phyloP scores from a whole-genome alignment of 305 asterid species.

The Solanum hybrid region DNA sequence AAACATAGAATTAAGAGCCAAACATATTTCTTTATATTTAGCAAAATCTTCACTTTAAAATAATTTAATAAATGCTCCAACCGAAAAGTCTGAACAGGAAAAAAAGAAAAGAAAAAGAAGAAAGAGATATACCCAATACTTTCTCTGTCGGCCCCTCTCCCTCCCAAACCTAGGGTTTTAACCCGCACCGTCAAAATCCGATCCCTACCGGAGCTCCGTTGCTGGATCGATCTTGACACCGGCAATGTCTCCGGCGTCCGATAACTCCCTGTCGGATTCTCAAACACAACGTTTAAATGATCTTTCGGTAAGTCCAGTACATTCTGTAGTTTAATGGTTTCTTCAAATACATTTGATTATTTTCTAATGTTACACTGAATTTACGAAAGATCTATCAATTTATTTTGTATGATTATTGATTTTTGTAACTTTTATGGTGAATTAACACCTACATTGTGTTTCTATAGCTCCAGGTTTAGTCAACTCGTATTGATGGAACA shows the following conservation, averaged over 20 bases:
- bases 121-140: not conserved
- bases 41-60: not conserved
- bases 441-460: not conserved
- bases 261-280: constrained; percentile 41
- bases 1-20: not conserved
- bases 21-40: not conserved
- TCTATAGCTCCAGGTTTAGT: not conserved
- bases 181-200: constrained; percentile 29
- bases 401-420: not conserved
- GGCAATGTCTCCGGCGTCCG: constrained; percentile 67
- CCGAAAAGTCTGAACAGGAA: not conserved
- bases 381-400: not conserved
- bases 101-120: not conserved
- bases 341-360: not conserved
- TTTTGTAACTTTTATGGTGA: not conserved
- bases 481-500: not conserved
- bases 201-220: constrained; percentile 42
- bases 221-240: constrained; percentile 61
- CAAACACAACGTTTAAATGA: constrained; percentile 32
- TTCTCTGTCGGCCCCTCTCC: not conserved
- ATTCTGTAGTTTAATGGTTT: not conserved
- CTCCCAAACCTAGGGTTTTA: constrained; percentile 50
- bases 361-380: not conserved
- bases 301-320: constrained; percentile 13
- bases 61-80: not conserved